phyloP scores from a whole-genome alignment of 1,284 basidiomycete genomes.

The Apiotrichum mycotoxinovorans region DNA sequence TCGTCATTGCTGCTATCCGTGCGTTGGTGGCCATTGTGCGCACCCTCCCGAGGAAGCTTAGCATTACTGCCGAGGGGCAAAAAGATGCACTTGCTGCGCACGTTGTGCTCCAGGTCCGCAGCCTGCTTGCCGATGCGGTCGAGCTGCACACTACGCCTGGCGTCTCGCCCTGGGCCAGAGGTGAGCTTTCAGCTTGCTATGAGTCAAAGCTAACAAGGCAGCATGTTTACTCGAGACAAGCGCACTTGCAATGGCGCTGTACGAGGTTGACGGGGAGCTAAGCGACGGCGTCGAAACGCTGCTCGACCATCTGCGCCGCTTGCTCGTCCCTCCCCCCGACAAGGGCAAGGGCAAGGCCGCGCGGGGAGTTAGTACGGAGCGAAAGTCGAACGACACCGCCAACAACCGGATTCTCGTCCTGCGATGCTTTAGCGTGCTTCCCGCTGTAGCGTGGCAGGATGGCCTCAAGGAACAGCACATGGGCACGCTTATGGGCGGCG shows the following conservation, averaged over 20 bases:
- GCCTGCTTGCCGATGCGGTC: conserved; percentile 8
- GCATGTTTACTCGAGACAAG: conserved; percentile 14
- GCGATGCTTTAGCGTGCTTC: conserved; percentile 32
- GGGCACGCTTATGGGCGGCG: conserved; percentile 39
- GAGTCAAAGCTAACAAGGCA: conserved; percentile 1
- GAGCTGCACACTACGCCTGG: conserved; percentile 1
- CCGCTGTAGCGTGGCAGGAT: conserved; percentile 27
- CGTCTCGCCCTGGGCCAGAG: conserved; percentile 3
- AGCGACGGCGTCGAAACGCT: conserved; percentile 2
- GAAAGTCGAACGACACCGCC: conserved; percentile 6
- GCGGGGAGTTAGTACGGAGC: not conserved
- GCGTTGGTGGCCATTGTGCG: conserved; percentile 5
- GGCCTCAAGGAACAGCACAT: conserved; percentile 36
- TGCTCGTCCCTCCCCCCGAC: conserved; percentile 9
- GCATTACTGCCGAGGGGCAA: not conserved
- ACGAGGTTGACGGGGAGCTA: conserved; percentile 1
- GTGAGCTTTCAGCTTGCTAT: not conserved
- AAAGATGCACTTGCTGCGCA: not conserved
- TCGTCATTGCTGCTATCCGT: conserved; percentile 4
- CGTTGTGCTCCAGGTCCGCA: not conserved
- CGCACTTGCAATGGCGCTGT: conserved; percentile 1
- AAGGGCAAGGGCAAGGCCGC: conserved; percentile 10
- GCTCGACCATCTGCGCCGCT: conserved; percentile 6
- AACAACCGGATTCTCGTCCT: conserved; percentile 39
- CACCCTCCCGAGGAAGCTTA: not conserved